Evolutionary conservation across 1,284 basidiomycete genomes (phyloP).

Genomic region (Psilocybe mexicana): DNA sequence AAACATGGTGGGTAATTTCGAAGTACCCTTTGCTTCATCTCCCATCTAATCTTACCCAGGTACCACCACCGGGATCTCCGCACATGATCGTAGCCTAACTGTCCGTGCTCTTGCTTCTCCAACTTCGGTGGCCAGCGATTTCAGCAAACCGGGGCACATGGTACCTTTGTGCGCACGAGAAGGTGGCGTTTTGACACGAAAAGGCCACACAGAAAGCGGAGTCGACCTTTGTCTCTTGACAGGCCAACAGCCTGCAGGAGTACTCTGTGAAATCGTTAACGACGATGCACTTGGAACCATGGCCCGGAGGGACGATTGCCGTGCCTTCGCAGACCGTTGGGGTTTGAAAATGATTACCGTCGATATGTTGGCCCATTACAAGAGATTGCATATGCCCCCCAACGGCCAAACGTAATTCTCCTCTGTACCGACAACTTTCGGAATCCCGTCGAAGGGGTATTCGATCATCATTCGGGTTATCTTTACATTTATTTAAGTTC

Average conservation of each 20-base stretch:
- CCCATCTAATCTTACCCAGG: slow-evolving; percentile 44
- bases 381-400: slow-evolving; percentile 29
- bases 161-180: slow-evolving; percentile 87
- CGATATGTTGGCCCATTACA: slow-evolving; percentile 66
- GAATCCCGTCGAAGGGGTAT: background rate
- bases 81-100: slow-evolving; percentile 91
- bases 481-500: slow-evolving; percentile 10
- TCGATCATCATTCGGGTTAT: background rate
- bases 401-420: slow-evolving; percentile 1
- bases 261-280: slow-evolving; percentile 96
- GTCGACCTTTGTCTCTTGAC: slow-evolving; percentile 88
- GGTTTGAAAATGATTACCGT: slow-evolving; percentile 94
- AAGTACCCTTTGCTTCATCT: slow-evolving; percentile 4
- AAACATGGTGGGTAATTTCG: slow-evolving; percentile 61
- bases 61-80: slow-evolving; percentile 96
- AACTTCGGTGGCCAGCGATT: slow-evolving; percentile 64
- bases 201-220: slow-evolving; percentile 92
- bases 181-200: slow-evolving; percentile 83
- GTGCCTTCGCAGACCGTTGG: slow-evolving; percentile 90
- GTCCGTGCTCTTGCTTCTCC: slow-evolving; percentile 78
- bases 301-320: slow-evolving; percentile 93
- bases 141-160: slow-evolving; percentile 93
- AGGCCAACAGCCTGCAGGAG: slow-evolving; percentile 75
- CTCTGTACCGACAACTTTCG: background rate
- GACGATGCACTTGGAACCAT: slow-evolving; percentile 91